Conservation (phyloP, 495 filamentous ascomycete genomes). For the Immersiella caudata region DNA sequence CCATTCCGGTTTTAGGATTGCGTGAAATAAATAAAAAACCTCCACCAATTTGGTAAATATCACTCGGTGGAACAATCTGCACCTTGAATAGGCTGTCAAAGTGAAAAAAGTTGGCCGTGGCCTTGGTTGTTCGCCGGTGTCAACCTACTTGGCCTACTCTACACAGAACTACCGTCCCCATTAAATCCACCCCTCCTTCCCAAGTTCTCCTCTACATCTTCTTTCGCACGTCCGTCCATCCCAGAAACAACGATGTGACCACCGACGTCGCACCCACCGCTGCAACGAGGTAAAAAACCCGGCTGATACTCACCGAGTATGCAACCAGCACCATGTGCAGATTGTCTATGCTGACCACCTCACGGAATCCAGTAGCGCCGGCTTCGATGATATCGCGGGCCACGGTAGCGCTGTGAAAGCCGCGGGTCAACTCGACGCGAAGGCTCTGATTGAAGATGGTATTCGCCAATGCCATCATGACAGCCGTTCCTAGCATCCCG, state of each 20-base stretch:
- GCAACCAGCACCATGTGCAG: conserved; percentile 39
- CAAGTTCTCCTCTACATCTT: not conserved
- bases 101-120: too few relatives aligned
- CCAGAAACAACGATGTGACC: conserved; percentile 26
- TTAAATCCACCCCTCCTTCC: not conserved
- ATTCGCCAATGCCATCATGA: conserved; percentile 62
- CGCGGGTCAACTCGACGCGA: conserved; percentile 42
- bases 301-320: conserved; percentile 45
- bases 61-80: too few relatives aligned
- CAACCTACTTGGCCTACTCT: not conserved
- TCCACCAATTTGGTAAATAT: too few relatives aligned
- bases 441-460: conserved; percentile 61
- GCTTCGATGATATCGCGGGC: conserved; percentile 28
- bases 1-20: too few relatives aligned
- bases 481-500: conserved; percentile 62
- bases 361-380: conserved; percentile 54
- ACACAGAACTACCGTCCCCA: not conserved
- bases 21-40: too few relatives aligned
- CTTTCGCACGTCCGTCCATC: conserved; percentile 31
- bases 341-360: conserved; percentile 21
- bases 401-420: conserved; percentile 28
- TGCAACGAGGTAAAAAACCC: conserved; percentile 27
- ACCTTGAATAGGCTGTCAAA: too few relatives aligned
- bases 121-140: too few relatives aligned
- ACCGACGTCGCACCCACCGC: conserved; percentile 20